A percentile compares a stretch with the other conserved stretches of the same genome.
Conservation (phyloP, 768 basidiomycete genomes). For the Boletus rex-veris region DNA sequence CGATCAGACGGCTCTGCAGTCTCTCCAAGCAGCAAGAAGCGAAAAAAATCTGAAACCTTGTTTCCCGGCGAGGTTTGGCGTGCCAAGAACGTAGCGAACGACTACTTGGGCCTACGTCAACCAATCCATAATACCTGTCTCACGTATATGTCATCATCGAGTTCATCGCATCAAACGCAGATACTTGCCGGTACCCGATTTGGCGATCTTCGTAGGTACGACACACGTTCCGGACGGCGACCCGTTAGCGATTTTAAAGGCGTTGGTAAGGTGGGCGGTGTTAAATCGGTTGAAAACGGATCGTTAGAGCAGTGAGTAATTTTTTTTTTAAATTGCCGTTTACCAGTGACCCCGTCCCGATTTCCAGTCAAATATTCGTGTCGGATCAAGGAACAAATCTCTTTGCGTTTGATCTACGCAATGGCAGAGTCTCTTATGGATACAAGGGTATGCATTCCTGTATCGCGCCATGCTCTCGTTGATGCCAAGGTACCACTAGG, state of each 20-base stretch:
- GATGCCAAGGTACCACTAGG: slow-evolving; percentile 38
- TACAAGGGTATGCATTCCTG: slow-evolving; percentile 53
- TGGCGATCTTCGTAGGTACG: slow-evolving; percentile 75
- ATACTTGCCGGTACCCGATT: slow-evolving; percentile 69
- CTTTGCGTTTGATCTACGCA: slow-evolving; percentile 65
- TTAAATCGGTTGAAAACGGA: slow-evolving; percentile 58
- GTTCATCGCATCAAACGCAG: slow-evolving; percentile 38
- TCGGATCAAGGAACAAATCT: slow-evolving; percentile 64
- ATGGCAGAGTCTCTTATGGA: slow-evolving; percentile 57
- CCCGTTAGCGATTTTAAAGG: slow-evolving; percentile 68
- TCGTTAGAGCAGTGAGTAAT: slow-evolving; percentile 64
- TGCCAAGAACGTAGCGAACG: slow-evolving; percentile 83
- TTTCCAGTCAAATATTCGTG: slow-evolving; percentile 61
- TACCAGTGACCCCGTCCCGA: background rate
- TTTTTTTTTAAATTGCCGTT: background rate
- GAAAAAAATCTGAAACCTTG: slow-evolving; percentile 56
- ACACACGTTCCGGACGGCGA: slow-evolving; percentile 63
- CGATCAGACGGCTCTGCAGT: slow-evolving; percentile 16
- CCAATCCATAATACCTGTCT: slow-evolving; percentile 74
- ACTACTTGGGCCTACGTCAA: slow-evolving; percentile 69
- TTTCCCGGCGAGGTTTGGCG: slow-evolving; percentile 80
- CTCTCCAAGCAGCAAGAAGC: slow-evolving; percentile 35
- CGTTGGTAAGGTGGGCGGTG: slow-evolving; percentile 57
- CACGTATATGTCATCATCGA: slow-evolving; percentile 48
- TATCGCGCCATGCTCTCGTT: background rate